Percentiles rank a stretch among this genome's conserved stretches.
Evolutionary conservation across 2,329 filamentous ascomycete species (phyloP).

Genomic region (Apiospora koreana): DNA sequence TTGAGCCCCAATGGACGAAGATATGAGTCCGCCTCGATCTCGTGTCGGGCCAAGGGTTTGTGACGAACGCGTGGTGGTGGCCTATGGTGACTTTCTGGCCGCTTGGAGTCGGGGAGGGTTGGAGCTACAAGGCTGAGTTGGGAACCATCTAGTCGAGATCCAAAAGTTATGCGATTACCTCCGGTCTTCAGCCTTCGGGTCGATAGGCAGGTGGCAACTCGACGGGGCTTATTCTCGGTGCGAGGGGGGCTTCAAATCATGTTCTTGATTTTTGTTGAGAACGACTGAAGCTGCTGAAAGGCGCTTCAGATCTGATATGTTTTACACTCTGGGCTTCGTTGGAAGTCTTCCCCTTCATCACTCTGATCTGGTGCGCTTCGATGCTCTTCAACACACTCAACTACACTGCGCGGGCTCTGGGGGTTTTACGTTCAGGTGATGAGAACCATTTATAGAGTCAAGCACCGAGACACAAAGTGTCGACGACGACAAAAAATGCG

Average conservation of each 20-base stretch:
- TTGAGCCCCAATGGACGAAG: constrained; percentile 68
- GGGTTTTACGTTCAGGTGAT: constrained; percentile 68
- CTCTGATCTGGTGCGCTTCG: constrained; percentile 15
- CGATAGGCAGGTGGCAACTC: constrained; percentile 72
- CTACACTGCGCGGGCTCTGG: background rate
- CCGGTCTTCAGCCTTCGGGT: constrained; percentile 35
- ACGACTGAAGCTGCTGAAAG: constrained; percentile 29
- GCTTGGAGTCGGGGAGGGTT: constrained; percentile 38
- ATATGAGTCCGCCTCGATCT: constrained; percentile 74
- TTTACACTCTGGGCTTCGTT: constrained; percentile 30
- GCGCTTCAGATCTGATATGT: constrained; percentile 24
- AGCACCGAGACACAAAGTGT: constrained; percentile 75
- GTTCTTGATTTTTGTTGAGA: constrained; percentile 57
- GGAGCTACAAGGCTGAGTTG: constrained; percentile 53
- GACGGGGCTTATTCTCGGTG: constrained; percentile 99
- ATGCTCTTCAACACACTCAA: background rate
- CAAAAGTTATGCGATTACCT: constrained; percentile 98
- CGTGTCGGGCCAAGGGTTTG: constrained; percentile 22
- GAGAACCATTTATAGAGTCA: constrained; percentile 97
- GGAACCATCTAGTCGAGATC: constrained; percentile 80
- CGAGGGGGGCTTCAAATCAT: constrained; percentile 68
- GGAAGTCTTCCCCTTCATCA: constrained; percentile 14
- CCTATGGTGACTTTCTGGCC: constrained; percentile 30
- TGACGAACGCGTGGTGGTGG: constrained; percentile 18
- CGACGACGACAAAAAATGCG: constrained; percentile 49